A percentile compares a stretch with the other conserved stretches of the same genome.
Conservation (phyloP, 306 rosid species). For the Fagus crenata region DNA sequence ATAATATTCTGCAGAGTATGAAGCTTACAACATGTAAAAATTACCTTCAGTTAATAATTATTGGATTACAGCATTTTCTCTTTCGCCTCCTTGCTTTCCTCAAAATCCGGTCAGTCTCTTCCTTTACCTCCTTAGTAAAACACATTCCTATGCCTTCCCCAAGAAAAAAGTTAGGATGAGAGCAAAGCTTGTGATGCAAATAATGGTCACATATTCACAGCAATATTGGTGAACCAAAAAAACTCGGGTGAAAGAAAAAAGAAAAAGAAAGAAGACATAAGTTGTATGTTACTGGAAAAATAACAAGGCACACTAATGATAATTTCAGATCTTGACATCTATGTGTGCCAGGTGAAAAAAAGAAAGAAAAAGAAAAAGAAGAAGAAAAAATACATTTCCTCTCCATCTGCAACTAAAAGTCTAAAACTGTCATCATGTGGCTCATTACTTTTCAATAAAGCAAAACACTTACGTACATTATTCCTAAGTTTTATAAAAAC, state of each 20-base stretch:
- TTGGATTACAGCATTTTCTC: slow-evolving; percentile 59
- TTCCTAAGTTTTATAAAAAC: not conserved
- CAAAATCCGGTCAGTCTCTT: slow-evolving; percentile 75
- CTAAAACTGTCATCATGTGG: not conserved
- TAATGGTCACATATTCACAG: not conserved
- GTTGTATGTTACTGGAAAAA: not conserved
- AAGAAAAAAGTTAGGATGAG: slow-evolving; percentile 21
- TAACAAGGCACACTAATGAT: not conserved
- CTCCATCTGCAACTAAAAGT: not conserved
- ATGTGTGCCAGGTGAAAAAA: not conserved
- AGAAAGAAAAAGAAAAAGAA: not conserved
- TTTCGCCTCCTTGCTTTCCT: slow-evolving; percentile 83
- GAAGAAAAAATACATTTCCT: not conserved
- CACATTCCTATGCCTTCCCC: slow-evolving; percentile 42
- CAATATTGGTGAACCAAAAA: too few species aligned
- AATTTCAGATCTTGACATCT: not conserved
- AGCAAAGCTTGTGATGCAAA: slow-evolving; percentile 29
- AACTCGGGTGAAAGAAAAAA: not conserved
- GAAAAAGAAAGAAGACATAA: not conserved
- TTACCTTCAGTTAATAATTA: slow-evolving; percentile 68
- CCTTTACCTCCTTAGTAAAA: slow-evolving; percentile 52
- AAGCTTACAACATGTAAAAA: not conserved
- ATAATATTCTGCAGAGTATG: slow-evolving; percentile 14
- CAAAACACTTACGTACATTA: not conserved
- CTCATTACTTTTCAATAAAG: slow-evolving; percentile 16